These are phyloP conservation scores for Ophiosphaerella korrae DNA, from an alignment of 2,329 filamentous ascomycete genomes.

Conservation along the genomic window DNA sequence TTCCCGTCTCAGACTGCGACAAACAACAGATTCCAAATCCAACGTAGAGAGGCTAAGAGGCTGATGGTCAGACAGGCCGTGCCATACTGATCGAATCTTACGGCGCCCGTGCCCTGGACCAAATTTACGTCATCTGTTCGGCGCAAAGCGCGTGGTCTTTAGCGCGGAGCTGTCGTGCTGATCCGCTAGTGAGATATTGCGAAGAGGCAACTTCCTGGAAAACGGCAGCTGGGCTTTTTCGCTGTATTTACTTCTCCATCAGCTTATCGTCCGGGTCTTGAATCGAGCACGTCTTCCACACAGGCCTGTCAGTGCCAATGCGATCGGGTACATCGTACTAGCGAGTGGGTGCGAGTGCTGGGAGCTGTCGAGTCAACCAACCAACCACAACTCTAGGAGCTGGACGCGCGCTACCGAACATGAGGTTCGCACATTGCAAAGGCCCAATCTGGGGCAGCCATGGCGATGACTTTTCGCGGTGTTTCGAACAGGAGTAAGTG, in stretches of 20 bases:
- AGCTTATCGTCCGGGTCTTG: not conserved
- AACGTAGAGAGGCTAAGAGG: too few relatives aligned
- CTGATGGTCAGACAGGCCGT: too few relatives aligned
- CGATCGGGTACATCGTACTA: constrained; percentile 10
- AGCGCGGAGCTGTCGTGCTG: too few relatives aligned
- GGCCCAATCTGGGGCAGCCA: constrained; percentile 60
- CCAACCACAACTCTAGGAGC: constrained; percentile 11
- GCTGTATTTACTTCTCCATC: not conserved
- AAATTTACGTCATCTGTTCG: too few relatives aligned
- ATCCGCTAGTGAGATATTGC: too few relatives aligned
- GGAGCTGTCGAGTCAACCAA: constrained; percentile 14
- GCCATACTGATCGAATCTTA: too few relatives aligned
- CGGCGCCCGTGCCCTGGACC: too few relatives aligned
- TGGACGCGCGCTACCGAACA: constrained; percentile 11
- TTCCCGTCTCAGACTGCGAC: too few relatives aligned
- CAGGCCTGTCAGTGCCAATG: constrained; percentile 1
- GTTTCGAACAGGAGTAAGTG: constrained; percentile 71
- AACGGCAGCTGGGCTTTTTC: too few relatives aligned
- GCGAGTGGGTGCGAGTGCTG: constrained; percentile 26
- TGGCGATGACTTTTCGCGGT: constrained; percentile 65
- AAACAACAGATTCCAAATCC: too few relatives aligned
- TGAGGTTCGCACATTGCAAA: constrained; percentile 63
- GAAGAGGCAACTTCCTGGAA: too few relatives aligned
- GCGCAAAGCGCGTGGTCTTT: too few relatives aligned
- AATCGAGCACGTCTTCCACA: not conserved